A percentile compares a stretch with the other conserved stretches of the same genome.
Evolutionary conservation across 2,329 filamentous ascomycete species (phyloP).

Genomic region (Aspergillus clavatus): DNA sequence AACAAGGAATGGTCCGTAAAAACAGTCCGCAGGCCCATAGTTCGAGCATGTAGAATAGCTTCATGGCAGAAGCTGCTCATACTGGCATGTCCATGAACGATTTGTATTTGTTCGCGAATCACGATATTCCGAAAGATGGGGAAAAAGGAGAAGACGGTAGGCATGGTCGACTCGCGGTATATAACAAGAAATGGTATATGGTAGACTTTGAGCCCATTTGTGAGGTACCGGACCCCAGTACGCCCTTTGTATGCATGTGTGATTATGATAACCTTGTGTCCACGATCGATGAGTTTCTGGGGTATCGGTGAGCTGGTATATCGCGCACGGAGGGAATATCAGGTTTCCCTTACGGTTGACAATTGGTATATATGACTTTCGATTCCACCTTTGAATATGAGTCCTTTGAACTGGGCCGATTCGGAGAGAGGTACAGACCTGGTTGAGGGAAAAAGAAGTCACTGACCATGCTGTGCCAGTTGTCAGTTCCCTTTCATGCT

Average conservation of each 20-base stretch:
- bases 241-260: slow-evolving; percentile 91
- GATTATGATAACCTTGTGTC: slow-evolving; percentile 96
- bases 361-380: slow-evolving; percentile 99
- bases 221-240: slow-evolving; percentile 88
- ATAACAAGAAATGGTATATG: slow-evolving; percentile 95
- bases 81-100: slow-evolving; percentile 95
- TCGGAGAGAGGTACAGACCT: slow-evolving; percentile 39
- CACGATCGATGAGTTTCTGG: slow-evolving; percentile 88
- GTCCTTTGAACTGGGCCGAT: neutral
- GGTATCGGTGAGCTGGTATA: slow-evolving; percentile 6
- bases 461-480: slow-evolving; percentile 71
- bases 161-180: slow-evolving; percentile 88
- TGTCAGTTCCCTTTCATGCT: slow-evolving; percentile 23
- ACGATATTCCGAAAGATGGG: slow-evolving; percentile 96
- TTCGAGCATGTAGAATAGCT: slow-evolving; percentile 87
- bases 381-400: slow-evolving; percentile 60
- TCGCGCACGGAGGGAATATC: neutral
- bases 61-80: slow-evolving; percentile 91
- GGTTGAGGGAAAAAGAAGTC: slow-evolving; percentile 99
- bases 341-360: slow-evolving; percentile 55
- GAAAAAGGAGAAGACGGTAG: slow-evolving; percentile 97
- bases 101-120: slow-evolving; percentile 89
- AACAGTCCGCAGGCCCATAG: slow-evolving; percentile 92
- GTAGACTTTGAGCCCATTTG: slow-evolving; percentile 97
- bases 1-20: slow-evolving; percentile 98